Base-by-base conservation (phyloP, 2,329 filamentous ascomycete genomes). In the Chrysosporium keratinophilum region DNA sequence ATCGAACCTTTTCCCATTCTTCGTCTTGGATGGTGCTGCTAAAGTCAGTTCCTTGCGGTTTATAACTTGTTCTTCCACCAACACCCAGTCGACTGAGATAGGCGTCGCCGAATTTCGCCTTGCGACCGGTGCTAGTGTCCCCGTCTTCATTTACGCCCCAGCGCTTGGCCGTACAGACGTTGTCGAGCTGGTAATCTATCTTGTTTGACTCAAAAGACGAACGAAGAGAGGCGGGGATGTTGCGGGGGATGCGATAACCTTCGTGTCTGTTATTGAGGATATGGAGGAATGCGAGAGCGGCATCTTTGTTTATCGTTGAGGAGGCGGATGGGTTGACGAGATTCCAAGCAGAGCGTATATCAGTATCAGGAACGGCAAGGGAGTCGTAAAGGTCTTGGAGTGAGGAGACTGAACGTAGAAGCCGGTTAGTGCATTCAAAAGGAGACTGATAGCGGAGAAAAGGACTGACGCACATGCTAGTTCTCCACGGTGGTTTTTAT, bases 221-320 rank as follows among this genome's bases (percentile, higher is more conserved):
- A 39, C 93, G 84, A 40, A 98, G 79, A n/a, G 87, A 93, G 1
- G 91, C 87, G 0, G 93, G 93, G 10, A 98, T 88, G 31, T 83
- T 86, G 63, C 93, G 84, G 40, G 93, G 93, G 66, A 98, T 94
- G 57, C 93, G 85, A 77, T 82, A 96, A 39, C 93, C 93, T 67
- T 97, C 91, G 69, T 96, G 91, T 45, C 93, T 82, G 75, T 93
- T 87, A 74, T 95, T 96, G 54, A 98, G 83, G 63, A 98, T 95
- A 72, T 98, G 93, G 46, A 98, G 78, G 73, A 98, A 98, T 14
- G 89, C 90, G 39, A 98, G 82, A 57, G 84, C 85, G 48, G 93
- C 91, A 70, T 98, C 91, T 74, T 97, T 97, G 70, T 89, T 91
- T 69, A 98, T 93, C 48, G 83, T 82, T 28, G 83, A 77, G 20